Evolutionary conservation across 495 filamentous ascomycete species (phyloP).

Genomic region (Penicillium odoratum): DNA sequence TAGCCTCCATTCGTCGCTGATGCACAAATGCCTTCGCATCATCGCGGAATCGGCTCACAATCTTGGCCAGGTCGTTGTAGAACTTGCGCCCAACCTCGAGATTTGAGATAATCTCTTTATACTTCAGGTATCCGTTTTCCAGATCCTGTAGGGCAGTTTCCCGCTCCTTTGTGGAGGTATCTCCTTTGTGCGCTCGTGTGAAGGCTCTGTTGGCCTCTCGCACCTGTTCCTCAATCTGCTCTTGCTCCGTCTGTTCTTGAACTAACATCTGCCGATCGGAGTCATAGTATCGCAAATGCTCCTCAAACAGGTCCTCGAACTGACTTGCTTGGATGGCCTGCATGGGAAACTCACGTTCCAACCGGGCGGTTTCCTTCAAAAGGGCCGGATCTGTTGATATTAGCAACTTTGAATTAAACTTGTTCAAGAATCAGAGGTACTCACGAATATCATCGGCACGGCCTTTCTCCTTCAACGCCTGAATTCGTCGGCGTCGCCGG

Average conservation of each 20-base stretch:
- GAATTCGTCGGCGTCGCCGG: slow-evolving; percentile 71
- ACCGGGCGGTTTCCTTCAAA: slow-evolving; percentile 73
- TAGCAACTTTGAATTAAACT: not conserved
- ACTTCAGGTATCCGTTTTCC: slow-evolving; percentile 91
- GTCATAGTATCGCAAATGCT: slow-evolving; percentile 77
- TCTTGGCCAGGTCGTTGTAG: slow-evolving; percentile 91
- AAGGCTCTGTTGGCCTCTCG: slow-evolving; percentile 78
- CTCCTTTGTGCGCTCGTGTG: slow-evolving; percentile 64
- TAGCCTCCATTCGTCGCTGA: slow-evolving; percentile 76
- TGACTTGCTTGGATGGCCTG: slow-evolving; percentile 80
- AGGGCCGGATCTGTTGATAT: slow-evolving; percentile 60
- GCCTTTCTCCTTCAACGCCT: slow-evolving; percentile 71
- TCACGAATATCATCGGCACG: slow-evolving; percentile 86
- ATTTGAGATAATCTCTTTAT: slow-evolving; percentile 90
- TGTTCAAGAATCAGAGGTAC: slow-evolving; percentile 15
- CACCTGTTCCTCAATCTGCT: slow-evolving; percentile 65
- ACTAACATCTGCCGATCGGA: slow-evolving; percentile 66
- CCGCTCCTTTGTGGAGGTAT: slow-evolving; percentile 71
- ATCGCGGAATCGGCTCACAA: slow-evolving; percentile 76
- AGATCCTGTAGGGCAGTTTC: slow-evolving; percentile 85
- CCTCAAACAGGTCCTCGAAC: slow-evolving; percentile 89
- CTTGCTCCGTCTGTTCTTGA: slow-evolving; percentile 74
- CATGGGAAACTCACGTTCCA: slow-evolving; percentile 85
- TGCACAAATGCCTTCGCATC: slow-evolving; percentile 77
- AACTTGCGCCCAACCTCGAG: slow-evolving; percentile 89